Evolutionary conservation across 176 grass and related monocot species (phyloP).

Genomic region (Musa troglodytarum): DNA sequence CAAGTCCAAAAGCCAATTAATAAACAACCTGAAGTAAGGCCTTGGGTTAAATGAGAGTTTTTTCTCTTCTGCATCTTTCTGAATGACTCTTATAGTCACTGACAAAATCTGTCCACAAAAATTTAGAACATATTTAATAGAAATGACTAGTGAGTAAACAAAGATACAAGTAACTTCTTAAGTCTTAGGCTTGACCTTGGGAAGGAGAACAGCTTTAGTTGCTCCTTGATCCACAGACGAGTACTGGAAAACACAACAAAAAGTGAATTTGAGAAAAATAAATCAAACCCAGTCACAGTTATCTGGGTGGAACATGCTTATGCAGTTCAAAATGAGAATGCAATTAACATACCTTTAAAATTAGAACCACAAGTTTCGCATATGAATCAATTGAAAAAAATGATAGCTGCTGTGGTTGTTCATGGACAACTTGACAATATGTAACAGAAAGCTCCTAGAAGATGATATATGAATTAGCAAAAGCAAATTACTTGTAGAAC

Average conservation of each 20-base stretch:
- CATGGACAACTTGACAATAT: constrained; percentile 42
- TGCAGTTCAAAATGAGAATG: not conserved
- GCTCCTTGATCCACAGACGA: constrained; percentile 55
- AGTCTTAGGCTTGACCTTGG: constrained; percentile 47
- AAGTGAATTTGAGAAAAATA: not conserved
- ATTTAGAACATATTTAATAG: constrained; percentile 1
- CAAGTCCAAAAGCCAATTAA: constrained; percentile 87
- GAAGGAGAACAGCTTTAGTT: constrained; percentile 59
- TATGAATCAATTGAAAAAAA: constrained; percentile 87
- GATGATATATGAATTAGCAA: constrained; percentile 17
- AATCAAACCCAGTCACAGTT: not conserved
- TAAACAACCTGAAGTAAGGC: constrained; percentile 77
- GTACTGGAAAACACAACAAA: constrained; percentile 39
- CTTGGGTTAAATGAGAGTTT: constrained; percentile 71
- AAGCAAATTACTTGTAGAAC: not conserved
- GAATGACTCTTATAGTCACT: constrained; percentile 53
- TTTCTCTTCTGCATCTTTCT: constrained; percentile 95
- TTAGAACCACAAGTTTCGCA: constrained; percentile 62
- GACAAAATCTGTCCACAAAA: constrained; percentile 53
- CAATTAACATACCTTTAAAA: constrained; percentile 62
- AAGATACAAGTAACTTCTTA: not conserved
- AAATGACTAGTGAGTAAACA: not conserved
- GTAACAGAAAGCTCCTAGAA: constrained; percentile 64
- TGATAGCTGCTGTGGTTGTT: constrained; percentile 63
- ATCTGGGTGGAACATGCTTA: not conserved